A percentile compares a stretch with the other conserved stretches of the same genome.
Evolutionary conservation across 2,329 filamentous ascomycete genomes (phyloP).

Genomic region (Zopfia rhizophila): DNA sequence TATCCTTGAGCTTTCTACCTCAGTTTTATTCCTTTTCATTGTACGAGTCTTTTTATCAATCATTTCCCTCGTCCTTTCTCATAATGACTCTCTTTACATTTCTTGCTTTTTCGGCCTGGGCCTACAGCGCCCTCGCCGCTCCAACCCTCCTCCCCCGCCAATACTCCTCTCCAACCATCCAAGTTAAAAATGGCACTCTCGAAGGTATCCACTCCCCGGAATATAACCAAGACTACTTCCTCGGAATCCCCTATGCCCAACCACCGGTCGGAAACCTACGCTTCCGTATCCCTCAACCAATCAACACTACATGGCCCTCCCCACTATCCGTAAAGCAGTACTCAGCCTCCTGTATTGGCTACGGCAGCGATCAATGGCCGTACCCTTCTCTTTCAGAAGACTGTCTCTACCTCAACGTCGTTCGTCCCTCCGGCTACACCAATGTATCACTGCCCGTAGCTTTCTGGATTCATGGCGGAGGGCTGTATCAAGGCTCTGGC

Average conservation of each 20-base stretch:
- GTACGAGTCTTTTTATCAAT: too few relatives aligned
- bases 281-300: constrained; percentile 42
- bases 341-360: constrained; percentile 39
- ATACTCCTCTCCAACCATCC: constrained; percentile 43
- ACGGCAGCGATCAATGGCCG: constrained; percentile 47
- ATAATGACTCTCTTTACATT: constrained; percentile 5
- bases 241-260: constrained; percentile 64
- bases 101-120: constrained; percentile 4
- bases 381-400: constrained; percentile 70
- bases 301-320: constrained; percentile 17
- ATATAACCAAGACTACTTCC: constrained; percentile 56
- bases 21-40: neutral
- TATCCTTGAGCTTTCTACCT: neutral
- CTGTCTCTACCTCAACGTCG: constrained; percentile 68
- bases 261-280: constrained; percentile 54
- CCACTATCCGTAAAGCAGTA: constrained; percentile 17
- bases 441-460: constrained; percentile 60
- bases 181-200: constrained; percentile 53
- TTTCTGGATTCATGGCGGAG: constrained; percentile 66
- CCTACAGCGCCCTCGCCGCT: constrained; percentile 5
- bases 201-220: constrained; percentile 45
- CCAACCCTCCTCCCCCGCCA: neutral
- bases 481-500: constrained; percentile 48
- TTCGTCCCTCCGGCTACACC: constrained; percentile 61
- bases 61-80: too few relatives aligned